phyloP scores from a whole-genome alignment of 345 rosid genomes.

The Salix brachista region DNA sequence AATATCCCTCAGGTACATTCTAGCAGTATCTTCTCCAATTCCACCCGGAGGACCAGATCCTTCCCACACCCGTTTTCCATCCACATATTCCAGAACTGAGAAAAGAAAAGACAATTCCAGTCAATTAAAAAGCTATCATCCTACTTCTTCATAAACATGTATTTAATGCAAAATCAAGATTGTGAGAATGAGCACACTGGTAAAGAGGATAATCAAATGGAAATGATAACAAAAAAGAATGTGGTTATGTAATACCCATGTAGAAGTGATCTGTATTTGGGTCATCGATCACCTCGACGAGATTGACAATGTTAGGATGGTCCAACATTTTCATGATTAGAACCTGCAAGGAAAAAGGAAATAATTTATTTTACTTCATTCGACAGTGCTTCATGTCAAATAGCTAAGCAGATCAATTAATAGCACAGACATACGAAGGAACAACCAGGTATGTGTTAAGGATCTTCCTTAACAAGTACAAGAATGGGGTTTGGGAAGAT shows the following conservation, averaged over 20 bases:
- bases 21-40: constrained; percentile 71
- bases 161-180: not conserved
- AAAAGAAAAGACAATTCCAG: constrained; percentile 1
- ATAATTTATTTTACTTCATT: not conserved
- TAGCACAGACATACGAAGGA: not conserved
- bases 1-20: constrained; percentile 79
- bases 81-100: constrained; percentile 92
- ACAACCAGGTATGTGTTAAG: not conserved
- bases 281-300: constrained; percentile 98
- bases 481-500: too few species aligned
- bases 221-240: not conserved
- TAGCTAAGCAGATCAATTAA: not conserved
- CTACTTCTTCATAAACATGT: not conserved
- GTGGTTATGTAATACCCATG: constrained; percentile 61
- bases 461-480: too few species aligned
- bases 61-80: constrained; percentile 73
- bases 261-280: constrained; percentile 88
- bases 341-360: constrained; percentile 44
- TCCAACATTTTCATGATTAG: constrained; percentile 88
- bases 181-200: not conserved
- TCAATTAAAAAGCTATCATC: constrained; percentile 10
- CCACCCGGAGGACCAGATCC: constrained; percentile 59
- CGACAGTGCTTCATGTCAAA: not conserved
- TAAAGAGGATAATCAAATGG: not conserved
- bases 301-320: constrained; percentile 97